Conservation (phyloP, 2,329 filamentous ascomycete species). For the Setomelanomma holmii region DNA sequence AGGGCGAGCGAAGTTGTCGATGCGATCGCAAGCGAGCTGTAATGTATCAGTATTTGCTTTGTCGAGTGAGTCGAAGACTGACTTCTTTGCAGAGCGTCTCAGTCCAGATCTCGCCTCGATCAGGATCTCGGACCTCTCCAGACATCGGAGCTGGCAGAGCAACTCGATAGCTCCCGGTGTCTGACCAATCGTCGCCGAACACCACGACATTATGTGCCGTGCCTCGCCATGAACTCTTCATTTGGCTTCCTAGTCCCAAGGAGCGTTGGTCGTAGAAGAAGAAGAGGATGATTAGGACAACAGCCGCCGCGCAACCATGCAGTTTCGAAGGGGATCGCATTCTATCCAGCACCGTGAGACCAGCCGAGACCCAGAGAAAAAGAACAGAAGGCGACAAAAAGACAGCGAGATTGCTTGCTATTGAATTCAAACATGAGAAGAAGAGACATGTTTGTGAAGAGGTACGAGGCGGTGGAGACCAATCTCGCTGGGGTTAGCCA, state of each 20-base stretch:
- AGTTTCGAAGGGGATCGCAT: constrained; percentile 45
- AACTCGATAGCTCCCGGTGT: constrained; percentile 45
- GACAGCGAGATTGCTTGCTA: neutral
- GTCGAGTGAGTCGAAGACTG: constrained; percentile 4
- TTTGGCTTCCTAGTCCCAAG: constrained; percentile 31
- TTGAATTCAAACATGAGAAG: constrained; percentile 5
- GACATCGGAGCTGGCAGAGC: constrained; percentile 26
- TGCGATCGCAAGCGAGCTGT: constrained; percentile 45
- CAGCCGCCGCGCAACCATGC: constrained; percentile 32
- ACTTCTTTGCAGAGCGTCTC: constrained; percentile 48
- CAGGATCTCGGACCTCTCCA: neutral
- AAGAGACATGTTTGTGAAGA: constrained; percentile 26
- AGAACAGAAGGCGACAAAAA: neutral
- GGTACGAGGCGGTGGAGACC: constrained; percentile 9
- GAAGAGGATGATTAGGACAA: constrained; percentile 39
- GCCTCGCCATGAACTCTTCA: constrained; percentile 38
- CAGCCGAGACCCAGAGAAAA: neutral
- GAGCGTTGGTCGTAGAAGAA: constrained; percentile 39
- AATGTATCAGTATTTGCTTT: constrained; percentile 26
- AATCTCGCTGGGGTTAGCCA: constrained; percentile 21
- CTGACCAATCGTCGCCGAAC: constrained; percentile 50
- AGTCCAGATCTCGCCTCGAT: constrained; percentile 42
- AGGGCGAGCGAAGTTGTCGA: constrained; percentile 49
- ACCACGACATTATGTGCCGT: constrained; percentile 44
- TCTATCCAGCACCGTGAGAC: neutral